These are phyloP conservation scores for Conidiobolus incongruus DNA, from an alignment of 371 early-diverging fungal genomes.

Conservation along the genomic window DNA sequence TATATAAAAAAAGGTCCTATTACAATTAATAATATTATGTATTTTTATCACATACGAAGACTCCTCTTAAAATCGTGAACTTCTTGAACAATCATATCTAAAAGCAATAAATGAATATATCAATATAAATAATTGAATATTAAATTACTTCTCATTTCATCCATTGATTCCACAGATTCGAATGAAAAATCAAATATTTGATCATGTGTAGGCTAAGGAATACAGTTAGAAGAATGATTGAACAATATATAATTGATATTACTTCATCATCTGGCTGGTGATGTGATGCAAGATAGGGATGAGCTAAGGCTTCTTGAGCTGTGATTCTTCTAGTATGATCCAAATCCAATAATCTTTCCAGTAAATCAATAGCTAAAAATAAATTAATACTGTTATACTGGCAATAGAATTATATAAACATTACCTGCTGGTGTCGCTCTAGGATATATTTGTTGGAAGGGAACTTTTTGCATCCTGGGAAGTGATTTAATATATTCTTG, in stretches of 20 bases:
- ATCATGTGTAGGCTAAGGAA: conserved; percentile 33
- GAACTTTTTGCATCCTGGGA: conserved; percentile 69
- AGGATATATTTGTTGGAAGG: conserved; percentile 64
- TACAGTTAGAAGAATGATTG: neutral
- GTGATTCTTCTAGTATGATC: conserved; percentile 63
- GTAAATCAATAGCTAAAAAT: conserved; percentile 49
- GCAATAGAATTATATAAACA: no score
- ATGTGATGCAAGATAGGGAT: conserved; percentile 53
- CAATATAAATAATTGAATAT: no score
- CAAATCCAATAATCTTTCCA: conserved; percentile 54
- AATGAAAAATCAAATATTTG: conserved; percentile 79
- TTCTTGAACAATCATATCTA: no score
- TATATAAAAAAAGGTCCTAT: no score
- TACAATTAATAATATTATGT: no score
- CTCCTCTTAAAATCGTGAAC: no score
- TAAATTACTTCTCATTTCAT: conserved; percentile 74
- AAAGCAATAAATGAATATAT: no score
- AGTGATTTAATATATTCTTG: conserved; percentile 87
- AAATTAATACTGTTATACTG: no score
- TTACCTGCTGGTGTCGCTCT: conserved; percentile 32
- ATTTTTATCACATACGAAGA: no score
- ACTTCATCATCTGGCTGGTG: conserved; percentile 58
- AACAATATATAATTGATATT: neutral
- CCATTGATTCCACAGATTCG: conserved; percentile 61
- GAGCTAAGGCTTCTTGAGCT: conserved; percentile 55